Conservation (phyloP, 148 eudicot genomes). For the Silene uniflora region DNA sequence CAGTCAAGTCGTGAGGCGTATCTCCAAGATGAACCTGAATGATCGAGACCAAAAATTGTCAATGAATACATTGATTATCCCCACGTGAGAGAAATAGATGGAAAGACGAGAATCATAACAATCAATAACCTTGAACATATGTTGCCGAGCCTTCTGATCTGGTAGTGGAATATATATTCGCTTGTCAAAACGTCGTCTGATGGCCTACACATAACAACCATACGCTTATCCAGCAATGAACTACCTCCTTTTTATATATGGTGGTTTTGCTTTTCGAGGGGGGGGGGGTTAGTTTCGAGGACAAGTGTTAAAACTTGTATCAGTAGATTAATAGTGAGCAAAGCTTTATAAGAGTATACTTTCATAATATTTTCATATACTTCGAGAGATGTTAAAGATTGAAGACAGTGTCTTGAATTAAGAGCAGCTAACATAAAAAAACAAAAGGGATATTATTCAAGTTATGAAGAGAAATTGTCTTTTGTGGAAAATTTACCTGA, state of each 20-base stretch:
- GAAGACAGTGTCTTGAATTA: neutral
- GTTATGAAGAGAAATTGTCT: neutral
- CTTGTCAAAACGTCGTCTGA: constrained; percentile 92
- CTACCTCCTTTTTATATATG: neutral
- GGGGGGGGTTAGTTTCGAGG: too few species aligned
- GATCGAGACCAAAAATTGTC: constrained; percentile 3
- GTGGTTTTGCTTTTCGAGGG: neutral
- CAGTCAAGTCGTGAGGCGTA: constrained; percentile 81
- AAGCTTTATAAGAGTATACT: too few species aligned
- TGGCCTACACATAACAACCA: constrained; percentile 50
- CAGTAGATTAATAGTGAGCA: too few species aligned
- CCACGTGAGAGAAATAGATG: neutral
- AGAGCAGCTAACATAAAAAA: neutral
- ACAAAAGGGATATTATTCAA: neutral
- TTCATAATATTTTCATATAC: too few species aligned
- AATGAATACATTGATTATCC: neutral
- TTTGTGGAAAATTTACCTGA: constrained; percentile 47
- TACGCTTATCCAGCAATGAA: neutral
- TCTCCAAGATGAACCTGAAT: constrained; percentile 93
- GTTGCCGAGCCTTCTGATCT: constrained; percentile 88
- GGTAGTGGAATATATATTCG: constrained; percentile 97
- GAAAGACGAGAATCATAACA: constrained; percentile 8
- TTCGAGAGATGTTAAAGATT: neutral
- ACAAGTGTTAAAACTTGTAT: too few species aligned
- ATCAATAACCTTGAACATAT: constrained; percentile 79